These are phyloP conservation scores for Cucurbita moschata DNA, from an alignment of 306 rosid genomes.

Conservation along the genomic window DNA sequence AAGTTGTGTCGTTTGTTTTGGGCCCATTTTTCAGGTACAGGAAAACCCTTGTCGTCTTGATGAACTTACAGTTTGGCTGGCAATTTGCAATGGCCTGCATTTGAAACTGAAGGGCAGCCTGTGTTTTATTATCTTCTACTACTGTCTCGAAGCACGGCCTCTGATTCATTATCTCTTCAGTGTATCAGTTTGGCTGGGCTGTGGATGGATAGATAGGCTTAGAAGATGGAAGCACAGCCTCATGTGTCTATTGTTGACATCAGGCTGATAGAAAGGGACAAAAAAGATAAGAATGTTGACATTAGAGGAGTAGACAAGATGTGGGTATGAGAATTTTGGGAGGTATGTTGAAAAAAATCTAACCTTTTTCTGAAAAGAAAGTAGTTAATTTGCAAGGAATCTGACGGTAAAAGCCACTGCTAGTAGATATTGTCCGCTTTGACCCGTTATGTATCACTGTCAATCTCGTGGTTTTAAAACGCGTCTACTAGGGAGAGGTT, in stretches of 20 bases:
- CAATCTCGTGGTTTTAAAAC: too few relatives aligned
- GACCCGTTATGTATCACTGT: too few relatives aligned
- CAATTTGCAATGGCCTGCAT: not conserved
- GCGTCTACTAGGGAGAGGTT: too few relatives aligned
- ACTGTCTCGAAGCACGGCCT: not conserved
- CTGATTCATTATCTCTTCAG: not conserved
- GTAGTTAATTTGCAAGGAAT: not conserved
- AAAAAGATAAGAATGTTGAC: constrained; percentile 1
- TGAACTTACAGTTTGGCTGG: not conserved
- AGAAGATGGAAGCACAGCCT: constrained; percentile 7
- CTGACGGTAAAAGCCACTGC: too few relatives aligned
- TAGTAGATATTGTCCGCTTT: too few relatives aligned
- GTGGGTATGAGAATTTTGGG: not conserved
- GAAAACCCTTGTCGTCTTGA: not conserved
- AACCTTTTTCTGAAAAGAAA: not conserved
- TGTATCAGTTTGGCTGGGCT: not conserved
- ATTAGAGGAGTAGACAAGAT: constrained; percentile 2
- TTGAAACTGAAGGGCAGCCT: not conserved
- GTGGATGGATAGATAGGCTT: not conserved
- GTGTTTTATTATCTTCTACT: not conserved
- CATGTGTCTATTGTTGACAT: not conserved
- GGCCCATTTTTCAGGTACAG: not conserved
- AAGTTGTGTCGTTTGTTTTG: not conserved
- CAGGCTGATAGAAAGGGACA: not conserved
- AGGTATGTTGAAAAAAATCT: not conserved